A percentile compares a stretch with the other conserved stretches of the same genome.
These are phyloP conservation scores for Teunomyces gatunensis DNA, from an alignment of 805 yeast genomes.

Conservation along the genomic window DNA sequence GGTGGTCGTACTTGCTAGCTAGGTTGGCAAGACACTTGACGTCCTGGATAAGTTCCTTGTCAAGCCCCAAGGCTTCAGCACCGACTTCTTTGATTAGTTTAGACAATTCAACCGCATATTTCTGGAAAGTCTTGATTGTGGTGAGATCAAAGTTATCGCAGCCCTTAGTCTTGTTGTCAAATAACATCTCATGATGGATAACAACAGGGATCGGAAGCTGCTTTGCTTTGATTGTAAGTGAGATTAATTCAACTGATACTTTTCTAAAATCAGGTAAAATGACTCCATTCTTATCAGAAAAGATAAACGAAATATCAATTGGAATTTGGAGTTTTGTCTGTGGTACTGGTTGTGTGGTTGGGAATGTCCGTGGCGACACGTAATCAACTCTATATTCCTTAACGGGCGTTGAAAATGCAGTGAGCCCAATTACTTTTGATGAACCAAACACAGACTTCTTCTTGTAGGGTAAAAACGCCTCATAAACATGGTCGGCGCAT, in stretches of 20 bases:
- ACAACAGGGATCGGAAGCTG: slow-evolving; percentile 34
- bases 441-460: slow-evolving; percentile 29
- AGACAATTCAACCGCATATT: slow-evolving; percentile 27
- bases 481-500: slow-evolving; percentile 18
- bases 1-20: slow-evolving; percentile 24
- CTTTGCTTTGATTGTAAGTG: slow-evolving; percentile 30
- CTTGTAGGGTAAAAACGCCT: slow-evolving; percentile 28
- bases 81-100: slow-evolving; percentile 23
- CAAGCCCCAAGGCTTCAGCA: slow-evolving; percentile 22
- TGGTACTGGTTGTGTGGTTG: slow-evolving; percentile 6
- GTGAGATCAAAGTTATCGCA: slow-evolving; percentile 30
- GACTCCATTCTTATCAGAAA: slow-evolving; percentile 15
- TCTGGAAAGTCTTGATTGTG: slow-evolving; percentile 32
- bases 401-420: slow-evolving; percentile 32
- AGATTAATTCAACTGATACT: slow-evolving; percentile 29
- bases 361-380: slow-evolving; percentile 18
- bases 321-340: slow-evolving; percentile 27
- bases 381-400: slow-evolving; percentile 26
- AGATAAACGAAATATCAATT: slow-evolving; percentile 25
- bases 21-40: slow-evolving; percentile 32
- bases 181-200: slow-evolving; percentile 33
- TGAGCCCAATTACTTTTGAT: slow-evolving; percentile 30
- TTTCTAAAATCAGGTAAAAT: slow-evolving; percentile 25
- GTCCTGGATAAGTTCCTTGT: slow-evolving; percentile 25
- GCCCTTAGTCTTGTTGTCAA: slow-evolving; percentile 25